These are phyloP conservation scores for Mycothermus thermophilus DNA, from an alignment of 495 filamentous ascomycete species.

Conservation along the genomic window DNA sequence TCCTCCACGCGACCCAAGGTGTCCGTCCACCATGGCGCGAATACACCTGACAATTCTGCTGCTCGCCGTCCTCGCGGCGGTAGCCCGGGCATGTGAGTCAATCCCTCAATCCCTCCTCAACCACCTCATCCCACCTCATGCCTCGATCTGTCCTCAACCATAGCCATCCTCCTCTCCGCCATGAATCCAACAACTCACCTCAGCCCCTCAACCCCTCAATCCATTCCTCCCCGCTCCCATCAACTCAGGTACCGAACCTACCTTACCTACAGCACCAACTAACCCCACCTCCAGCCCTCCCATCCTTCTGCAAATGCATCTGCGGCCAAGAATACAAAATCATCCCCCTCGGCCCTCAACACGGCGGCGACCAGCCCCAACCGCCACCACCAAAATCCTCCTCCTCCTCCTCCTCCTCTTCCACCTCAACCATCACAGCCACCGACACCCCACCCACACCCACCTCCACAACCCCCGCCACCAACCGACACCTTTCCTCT, in stretches of 20 bases:
- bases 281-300: conserved; percentile 31
- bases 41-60: conserved; percentile 18
- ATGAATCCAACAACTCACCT: too few species aligned
- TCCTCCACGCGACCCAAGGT: too few species aligned
- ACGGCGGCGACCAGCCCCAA: conserved; percentile 9
- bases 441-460: conserved; percentile 16
- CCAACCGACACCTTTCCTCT: conserved; percentile 4
- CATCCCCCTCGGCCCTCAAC: conserved; percentile 49
- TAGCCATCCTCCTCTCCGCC: too few species aligned
- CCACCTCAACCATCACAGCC: background rate
- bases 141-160: too few species aligned
- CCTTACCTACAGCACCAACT: too few species aligned
- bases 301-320: conserved; percentile 96
- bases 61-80: conserved; percentile 17
- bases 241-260: too few species aligned
- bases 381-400: conserved; percentile 5
- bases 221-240: background rate
- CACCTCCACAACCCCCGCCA: conserved; percentile 8
- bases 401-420: conserved; percentile 11
- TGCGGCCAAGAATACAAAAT: conserved; percentile 87
- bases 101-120: background rate
- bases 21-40: conserved; percentile 20
- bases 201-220: too few species aligned
- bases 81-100: conserved; percentile 25
- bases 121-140: background rate